Percentiles rank a stretch among this genome's conserved stretches.
These are phyloP conservation scores for Alternaria sp. DNA, from an alignment of 2,329 filamentous ascomycete species.

Conservation along the genomic window DNA sequence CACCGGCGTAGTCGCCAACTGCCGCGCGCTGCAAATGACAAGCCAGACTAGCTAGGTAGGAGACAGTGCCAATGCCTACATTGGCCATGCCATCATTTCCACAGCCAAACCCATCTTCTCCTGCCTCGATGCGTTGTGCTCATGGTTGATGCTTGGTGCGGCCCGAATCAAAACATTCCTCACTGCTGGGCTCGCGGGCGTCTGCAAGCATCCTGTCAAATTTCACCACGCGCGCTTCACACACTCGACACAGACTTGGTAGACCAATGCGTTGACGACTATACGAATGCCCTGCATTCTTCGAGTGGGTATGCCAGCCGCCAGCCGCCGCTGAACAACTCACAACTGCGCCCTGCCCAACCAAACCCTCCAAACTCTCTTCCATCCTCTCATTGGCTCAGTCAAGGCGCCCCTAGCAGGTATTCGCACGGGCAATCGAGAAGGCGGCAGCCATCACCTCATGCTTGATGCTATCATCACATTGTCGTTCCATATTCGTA, in stretches of 20 bases:
- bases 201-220: background rate
- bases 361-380: slow-evolving; percentile 31
- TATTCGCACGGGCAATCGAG: slow-evolving; percentile 18
- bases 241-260: slow-evolving; percentile 15
- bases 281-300: slow-evolving; percentile 20
- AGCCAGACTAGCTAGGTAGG: background rate
- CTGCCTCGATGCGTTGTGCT: background rate
- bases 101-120: slow-evolving; percentile 12
- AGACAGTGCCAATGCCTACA: background rate
- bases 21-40: slow-evolving; percentile 12
- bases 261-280: slow-evolving; percentile 35
- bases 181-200: background rate
- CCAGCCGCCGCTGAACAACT: slow-evolving; percentile 24
- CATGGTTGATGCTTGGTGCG: slow-evolving; percentile 10
- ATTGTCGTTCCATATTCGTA: slow-evolving; percentile 7
- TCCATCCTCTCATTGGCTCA: slow-evolving; percentile 38
- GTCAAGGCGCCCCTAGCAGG: slow-evolving; percentile 34
- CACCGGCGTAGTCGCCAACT: slow-evolving; percentile 3
- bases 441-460: background rate
- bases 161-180: slow-evolving; percentile 1
- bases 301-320: slow-evolving; percentile 24
- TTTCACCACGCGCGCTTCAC: slow-evolving; percentile 5
- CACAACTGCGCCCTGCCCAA: slow-evolving; percentile 31
- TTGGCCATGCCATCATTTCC: slow-evolving; percentile 16
- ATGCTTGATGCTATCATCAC: background rate